Conservation (phyloP, 2,329 filamentous ascomycete species). For the Aspergillus sp. region DNA sequence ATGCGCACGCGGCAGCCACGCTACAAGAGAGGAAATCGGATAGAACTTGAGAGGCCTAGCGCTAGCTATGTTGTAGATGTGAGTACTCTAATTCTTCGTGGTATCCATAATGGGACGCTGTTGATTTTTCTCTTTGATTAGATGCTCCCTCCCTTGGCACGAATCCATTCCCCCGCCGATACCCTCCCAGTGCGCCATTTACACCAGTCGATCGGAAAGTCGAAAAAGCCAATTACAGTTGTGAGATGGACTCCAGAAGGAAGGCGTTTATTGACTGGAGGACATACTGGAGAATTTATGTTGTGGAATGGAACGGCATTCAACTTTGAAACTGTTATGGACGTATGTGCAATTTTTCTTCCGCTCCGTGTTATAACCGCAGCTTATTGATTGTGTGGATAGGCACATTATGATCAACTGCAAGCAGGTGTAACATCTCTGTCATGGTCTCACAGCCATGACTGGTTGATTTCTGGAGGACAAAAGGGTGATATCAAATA, state of each 20-base stretch:
- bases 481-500: constrained; percentile 96
- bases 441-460: constrained; percentile 85
- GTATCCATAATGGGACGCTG: not conserved
- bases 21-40: constrained; percentile 65
- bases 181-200: constrained; percentile 91
- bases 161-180: constrained; percentile 70
- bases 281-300: constrained; percentile 95
- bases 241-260: constrained; percentile 98
- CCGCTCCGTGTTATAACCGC: not conserved
- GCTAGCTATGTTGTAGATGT: constrained; percentile 88
- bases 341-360: constrained; percentile 41
- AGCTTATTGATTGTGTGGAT: constrained; percentile 9
- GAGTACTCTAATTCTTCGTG: constrained; percentile 29
- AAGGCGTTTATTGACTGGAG: constrained; percentile 82
- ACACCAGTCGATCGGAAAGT: constrained; percentile 97
- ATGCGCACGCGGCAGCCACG: constrained; percentile 75
- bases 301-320: constrained; percentile 98
- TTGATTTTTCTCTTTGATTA: constrained; percentile 30
- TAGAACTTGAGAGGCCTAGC: constrained; percentile 80
- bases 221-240: constrained; percentile 94
- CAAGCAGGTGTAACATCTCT: constrained; percentile 42
- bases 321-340: constrained; percentile 99
- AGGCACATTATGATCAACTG: constrained; percentile 67
- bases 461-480: constrained; percentile 94
- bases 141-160: constrained; percentile 82